phyloP scores from a whole-genome alignment of 2,329 filamentous ascomycete genomes.

The Colletotrichum liaoningense region DNA sequence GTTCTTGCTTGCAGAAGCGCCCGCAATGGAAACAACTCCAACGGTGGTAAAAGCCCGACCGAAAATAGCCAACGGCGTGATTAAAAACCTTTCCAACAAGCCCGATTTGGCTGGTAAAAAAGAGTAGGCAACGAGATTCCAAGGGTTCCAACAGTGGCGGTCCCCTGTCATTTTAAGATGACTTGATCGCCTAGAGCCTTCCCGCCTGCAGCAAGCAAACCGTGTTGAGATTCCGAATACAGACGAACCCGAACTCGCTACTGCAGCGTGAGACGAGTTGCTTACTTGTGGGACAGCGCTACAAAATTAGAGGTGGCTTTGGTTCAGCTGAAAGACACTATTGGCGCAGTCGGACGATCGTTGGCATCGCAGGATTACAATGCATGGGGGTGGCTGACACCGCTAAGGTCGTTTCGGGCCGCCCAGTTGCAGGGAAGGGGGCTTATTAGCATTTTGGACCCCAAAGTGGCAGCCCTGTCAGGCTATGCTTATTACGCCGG shows the following conservation, averaged over 20 bases:
- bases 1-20: neutral
- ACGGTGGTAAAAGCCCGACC: neutral
- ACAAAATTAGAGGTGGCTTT: slow-evolving; percentile 5
- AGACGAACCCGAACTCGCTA: neutral
- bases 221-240: neutral
- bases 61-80: neutral
- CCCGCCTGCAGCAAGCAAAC: neutral
- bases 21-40: neutral
- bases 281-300: slow-evolving; percentile 28
- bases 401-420: slow-evolving; percentile 32
- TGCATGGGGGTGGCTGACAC: slow-evolving; percentile 27
- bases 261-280: slow-evolving; percentile 9
- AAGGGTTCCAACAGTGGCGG: slow-evolving; percentile 5
- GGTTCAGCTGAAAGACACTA: slow-evolving; percentile 18
- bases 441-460: neutral
- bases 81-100: neutral
- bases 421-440: slow-evolving; percentile 27
- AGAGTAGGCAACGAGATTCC: slow-evolving; percentile 23
- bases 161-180: slow-evolving; percentile 14
- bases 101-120: neutral
- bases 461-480: slow-evolving; percentile 17
- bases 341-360: slow-evolving; percentile 18
- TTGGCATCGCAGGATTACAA: slow-evolving; percentile 27
- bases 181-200: neutral
- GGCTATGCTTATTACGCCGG: slow-evolving; percentile 8